Base-by-base conservation (phyloP, 169 alveolate genomes). In the Plasmodium fragile region DNA sequence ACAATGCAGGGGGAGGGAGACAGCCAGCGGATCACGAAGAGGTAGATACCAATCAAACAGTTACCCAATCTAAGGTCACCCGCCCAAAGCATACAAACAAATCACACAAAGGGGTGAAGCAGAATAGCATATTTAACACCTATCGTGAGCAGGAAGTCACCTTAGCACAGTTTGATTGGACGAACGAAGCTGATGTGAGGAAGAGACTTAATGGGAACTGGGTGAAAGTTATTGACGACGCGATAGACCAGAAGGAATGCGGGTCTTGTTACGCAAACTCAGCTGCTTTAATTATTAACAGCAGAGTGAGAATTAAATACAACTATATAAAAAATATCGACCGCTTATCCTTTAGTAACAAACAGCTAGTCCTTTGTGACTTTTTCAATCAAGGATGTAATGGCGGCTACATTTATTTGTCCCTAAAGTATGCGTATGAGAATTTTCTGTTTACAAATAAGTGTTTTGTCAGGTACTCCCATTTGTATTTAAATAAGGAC, bases 181-280 rank as follows among this genome's bases (percentile, higher is more conserved):
- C 85, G 5, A 69, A 89, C n/a, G 89, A 89, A 89, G 72, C 41
- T 34, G 94, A 89, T 65, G 81, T 89, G 81, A 77, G 72, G 49
- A 59, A 36, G 34, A 78, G 94, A 89, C 72, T 89, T 25, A 39
- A 69, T 34, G 89, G 94, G 18, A 39, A 6, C 11, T 78, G 11
- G 32, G 55, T 89, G 41, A 89, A 79, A 89, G 71, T 89, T 34
- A 28, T 89, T 18, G 94, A 89, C 65, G 89, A 89, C 13, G 90
- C 90, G 16, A 89, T 89, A 5, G 89, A 89, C 71, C 94, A 89
- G 71, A 89, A 55, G 53, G 72, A 52, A 52, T 89, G 94, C 65
- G 94, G 94, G 18, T 89, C 94, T 3, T 89, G 94, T 16, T 89
- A 89, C 41, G 94, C 94, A 6, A 89, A 89, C 75, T 89, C 94